Evolutionary conservation across 2,329 filamentous ascomycete species (phyloP), one percentile per base, ranked within the genome.

Genomic region (Proliferodiscus dingleyae): DNA sequence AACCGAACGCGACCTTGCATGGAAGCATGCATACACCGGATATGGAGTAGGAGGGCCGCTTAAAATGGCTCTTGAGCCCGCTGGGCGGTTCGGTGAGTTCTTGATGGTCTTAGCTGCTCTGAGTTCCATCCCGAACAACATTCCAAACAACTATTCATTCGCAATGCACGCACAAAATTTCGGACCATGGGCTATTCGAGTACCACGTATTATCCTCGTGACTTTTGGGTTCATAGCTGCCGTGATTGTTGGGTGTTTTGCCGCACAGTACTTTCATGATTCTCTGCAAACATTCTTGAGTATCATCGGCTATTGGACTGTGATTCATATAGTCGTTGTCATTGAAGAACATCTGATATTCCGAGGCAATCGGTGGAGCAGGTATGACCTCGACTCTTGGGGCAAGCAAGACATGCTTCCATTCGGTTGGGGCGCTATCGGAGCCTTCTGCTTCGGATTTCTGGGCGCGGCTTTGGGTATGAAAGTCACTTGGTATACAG

Each of bases 281-380:
- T 41, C 46, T 3, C 47, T 87, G n/a, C 73, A 82, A 59, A 81
- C 83, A 63, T 85, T 87, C 65, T 82, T 87, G 77, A 65, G 75
- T 48, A 63, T 80, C 43, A 78, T 80, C 50, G 75, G 77, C 4
- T 87, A 87, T 69, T 87, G 83, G 82, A 71, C 87, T 5, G 77
- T 81, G 37, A 83, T 87, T 55, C 87, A 87, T 66, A 74, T 78
- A 51, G 80, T 75, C 43, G 75, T 87, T 49, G 69, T 75, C 1
- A 61, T 86, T 11, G 68, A 72, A 2, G 83, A 87, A 43, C 83
- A 87, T 65, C 78, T 85, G 58, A 56, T 83, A 58, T 86, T 83
- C 70, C 77, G 75, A 55, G 72, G 75, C 21, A 75, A 77, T 3
- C 51, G 60, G 6, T 66, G 62, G 60, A 47, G 49, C 3, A 77